These are phyloP conservation scores for Pestalotiopsis sp. DNA, from an alignment of 2,329 filamentous ascomycete species.

Conservation along the genomic window DNA sequence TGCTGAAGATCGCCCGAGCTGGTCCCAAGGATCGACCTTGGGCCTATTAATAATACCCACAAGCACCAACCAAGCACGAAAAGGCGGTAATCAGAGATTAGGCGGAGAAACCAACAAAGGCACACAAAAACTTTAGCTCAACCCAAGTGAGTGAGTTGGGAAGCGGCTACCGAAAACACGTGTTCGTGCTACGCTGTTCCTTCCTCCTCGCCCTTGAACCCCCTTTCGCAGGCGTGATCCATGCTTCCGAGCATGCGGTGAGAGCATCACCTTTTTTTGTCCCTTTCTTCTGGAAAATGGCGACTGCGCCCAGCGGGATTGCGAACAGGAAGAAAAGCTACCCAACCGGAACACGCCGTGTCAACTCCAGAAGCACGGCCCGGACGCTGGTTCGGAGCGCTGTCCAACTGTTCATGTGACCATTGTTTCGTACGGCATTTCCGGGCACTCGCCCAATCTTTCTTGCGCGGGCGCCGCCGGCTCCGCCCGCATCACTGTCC, in stretches of 20 bases:
- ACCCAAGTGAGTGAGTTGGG: not conserved
- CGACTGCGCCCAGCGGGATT: conserved; percentile 1
- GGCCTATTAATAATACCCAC: conserved; percentile 2
- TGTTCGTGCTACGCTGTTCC: not conserved
- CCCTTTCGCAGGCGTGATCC: not conserved
- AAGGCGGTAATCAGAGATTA: not conserved
- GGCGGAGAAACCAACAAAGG: not conserved
- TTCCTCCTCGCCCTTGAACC: not conserved
- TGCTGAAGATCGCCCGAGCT: conserved; percentile 12
- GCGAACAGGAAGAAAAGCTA: not conserved
- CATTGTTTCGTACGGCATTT: not conserved
- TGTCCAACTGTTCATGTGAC: not conserved
- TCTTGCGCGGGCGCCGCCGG: not conserved
- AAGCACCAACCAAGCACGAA: not conserved
- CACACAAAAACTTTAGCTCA: not conserved
- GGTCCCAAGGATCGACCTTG: conserved; percentile 10
- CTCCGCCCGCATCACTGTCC: not conserved
- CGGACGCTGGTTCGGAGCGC: conserved; percentile 5
- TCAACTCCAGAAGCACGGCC: conserved; percentile 5
- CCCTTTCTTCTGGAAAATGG: not conserved
- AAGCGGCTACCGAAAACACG: not conserved
- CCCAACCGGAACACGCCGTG: not conserved
- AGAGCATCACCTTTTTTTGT: not conserved
- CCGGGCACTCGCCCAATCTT: not conserved
- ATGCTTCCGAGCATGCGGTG: not conserved